These are phyloP conservation scores for Eimeria sp. DNA, from an alignment of 169 alveolate genomes.

Conservation along the genomic window DNA sequence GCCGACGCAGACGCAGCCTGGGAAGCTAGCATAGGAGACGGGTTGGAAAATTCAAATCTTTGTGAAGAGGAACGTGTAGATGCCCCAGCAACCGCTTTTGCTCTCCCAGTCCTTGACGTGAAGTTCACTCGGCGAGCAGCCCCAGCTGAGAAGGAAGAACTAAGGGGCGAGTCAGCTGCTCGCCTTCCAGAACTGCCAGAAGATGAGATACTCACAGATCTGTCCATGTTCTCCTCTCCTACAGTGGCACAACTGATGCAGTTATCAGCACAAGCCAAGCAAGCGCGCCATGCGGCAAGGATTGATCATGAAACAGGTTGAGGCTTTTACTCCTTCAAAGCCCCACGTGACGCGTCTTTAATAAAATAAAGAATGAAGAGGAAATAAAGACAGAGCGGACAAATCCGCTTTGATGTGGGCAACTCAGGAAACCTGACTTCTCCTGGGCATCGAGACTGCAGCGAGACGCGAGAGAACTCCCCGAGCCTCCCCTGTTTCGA, in stretches of 20 bases:
- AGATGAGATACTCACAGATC: background rate
- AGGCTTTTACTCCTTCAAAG: background rate
- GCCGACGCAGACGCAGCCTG: background rate
- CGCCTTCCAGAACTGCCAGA: background rate
- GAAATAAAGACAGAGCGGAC: background rate
- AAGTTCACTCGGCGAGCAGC: constrained; percentile 32
- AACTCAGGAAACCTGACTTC: background rate
- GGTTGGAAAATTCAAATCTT: background rate
- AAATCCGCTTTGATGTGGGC: background rate
- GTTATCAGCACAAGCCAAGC: background rate
- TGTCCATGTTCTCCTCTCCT: background rate
- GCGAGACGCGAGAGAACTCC: background rate
- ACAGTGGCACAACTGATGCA: background rate
- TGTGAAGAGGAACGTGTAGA: background rate
- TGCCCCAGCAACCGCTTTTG: background rate
- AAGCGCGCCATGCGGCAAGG: background rate
- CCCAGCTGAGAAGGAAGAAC: background rate
- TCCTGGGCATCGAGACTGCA: constrained; percentile 5
- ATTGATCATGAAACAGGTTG: background rate
- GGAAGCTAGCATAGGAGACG: background rate
- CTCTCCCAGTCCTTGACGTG: background rate
- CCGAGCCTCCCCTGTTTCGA: background rate
- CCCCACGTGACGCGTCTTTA: background rate
- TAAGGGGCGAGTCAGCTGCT: background rate
- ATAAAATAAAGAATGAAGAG: background rate